phyloP scores from a whole-genome alignment of 2,329 filamentous ascomycete genomes.

The Cadophora luteo-olivacea region DNA sequence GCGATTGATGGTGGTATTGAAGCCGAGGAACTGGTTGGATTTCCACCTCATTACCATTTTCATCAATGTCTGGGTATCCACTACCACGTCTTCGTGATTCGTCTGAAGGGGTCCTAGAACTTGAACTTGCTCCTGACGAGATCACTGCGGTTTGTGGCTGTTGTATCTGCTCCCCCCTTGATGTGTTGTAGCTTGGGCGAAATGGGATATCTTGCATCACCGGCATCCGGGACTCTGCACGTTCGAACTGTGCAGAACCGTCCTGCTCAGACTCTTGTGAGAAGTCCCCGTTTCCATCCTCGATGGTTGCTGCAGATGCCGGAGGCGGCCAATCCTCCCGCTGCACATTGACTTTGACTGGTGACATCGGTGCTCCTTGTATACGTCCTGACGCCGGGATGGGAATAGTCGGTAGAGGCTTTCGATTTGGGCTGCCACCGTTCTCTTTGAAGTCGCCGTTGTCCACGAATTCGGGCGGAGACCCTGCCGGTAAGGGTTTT shows the following conservation, averaged over 20 bases:
- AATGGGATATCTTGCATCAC: slow-evolving; percentile 40
- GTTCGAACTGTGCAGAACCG: slow-evolving; percentile 26
- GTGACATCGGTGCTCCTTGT: slow-evolving; percentile 60
- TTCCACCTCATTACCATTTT: slow-evolving; percentile 32
- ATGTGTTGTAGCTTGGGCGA: slow-evolving; percentile 38
- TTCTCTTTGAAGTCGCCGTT: slow-evolving; percentile 39
- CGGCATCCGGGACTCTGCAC: slow-evolving; percentile 27
- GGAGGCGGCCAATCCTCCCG: slow-evolving; percentile 58
- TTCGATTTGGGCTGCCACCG: slow-evolving; percentile 26
- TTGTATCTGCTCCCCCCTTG: slow-evolving; percentile 36
- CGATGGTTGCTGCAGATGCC: slow-evolving; percentile 60
- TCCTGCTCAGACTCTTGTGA: slow-evolving; percentile 31
- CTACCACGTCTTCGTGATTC: slow-evolving; percentile 26
- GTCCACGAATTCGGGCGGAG: slow-evolving; percentile 24
- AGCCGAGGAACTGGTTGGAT: slow-evolving; percentile 56
- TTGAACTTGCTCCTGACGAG: slow-evolving; percentile 39
- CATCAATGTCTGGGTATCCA: slow-evolving; percentile 34
- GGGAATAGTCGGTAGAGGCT: slow-evolving; percentile 34
- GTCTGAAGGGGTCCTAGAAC: slow-evolving; percentile 35
- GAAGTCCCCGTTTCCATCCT: slow-evolving; percentile 42
- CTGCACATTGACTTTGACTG: slow-evolving; percentile 61
- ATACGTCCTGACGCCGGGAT: slow-evolving; percentile 46
- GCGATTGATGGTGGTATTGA: slow-evolving; percentile 63
- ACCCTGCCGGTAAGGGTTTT: slow-evolving; percentile 28
- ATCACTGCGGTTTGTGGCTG: slow-evolving; percentile 43